Conservation (phyloP, 2,329 filamentous ascomycete genomes). For the Aspergillaceae sp. region DNA sequence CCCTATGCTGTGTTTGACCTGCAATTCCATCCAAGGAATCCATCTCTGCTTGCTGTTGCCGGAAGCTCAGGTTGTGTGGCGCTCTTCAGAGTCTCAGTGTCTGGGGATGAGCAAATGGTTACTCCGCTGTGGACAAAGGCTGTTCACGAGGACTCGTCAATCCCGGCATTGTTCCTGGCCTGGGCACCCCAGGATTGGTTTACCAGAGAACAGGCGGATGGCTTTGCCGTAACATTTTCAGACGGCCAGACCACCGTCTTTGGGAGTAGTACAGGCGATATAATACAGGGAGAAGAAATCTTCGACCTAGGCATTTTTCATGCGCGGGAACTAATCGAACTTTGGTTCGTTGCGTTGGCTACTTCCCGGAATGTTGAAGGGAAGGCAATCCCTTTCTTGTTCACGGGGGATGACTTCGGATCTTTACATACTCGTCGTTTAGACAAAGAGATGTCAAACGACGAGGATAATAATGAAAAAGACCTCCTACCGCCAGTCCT, state of each 20-base stretch:
- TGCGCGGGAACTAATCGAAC: slow-evolving; percentile 27
- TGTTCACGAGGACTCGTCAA: slow-evolving; percentile 45
- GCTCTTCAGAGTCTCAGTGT: slow-evolving; percentile 26
- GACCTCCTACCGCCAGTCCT: slow-evolving; percentile 10
- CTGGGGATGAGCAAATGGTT: slow-evolving; percentile 14
- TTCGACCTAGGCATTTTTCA: slow-evolving; percentile 19
- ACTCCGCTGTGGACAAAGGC: slow-evolving; percentile 36
- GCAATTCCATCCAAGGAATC: slow-evolving; percentile 59
- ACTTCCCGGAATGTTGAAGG: slow-evolving; percentile 5
- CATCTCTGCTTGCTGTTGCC: slow-evolving; percentile 59
- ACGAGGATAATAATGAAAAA: slow-evolving; percentile 6
- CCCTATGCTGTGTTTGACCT: slow-evolving; percentile 75
- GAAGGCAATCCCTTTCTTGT: slow-evolving; percentile 19
- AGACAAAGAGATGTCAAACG: slow-evolving; percentile 9
- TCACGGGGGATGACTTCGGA: slow-evolving; percentile 34
- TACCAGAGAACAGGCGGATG: slow-evolving; percentile 22
- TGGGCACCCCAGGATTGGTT: slow-evolving; percentile 54
- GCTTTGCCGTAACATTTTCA: slow-evolving; percentile 64
- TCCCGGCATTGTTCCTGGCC: slow-evolving; percentile 62
- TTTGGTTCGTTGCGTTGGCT: slow-evolving; percentile 32
- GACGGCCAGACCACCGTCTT: slow-evolving; percentile 55
- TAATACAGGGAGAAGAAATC: slow-evolving; percentile 9
- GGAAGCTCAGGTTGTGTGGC: slow-evolving; percentile 56
- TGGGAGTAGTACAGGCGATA: slow-evolving; percentile 27
- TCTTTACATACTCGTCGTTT: slow-evolving; percentile 26